phyloP scores from a whole-genome alignment of 169 alveolate genomes.

The Cyclospora cayetanensis region DNA sequence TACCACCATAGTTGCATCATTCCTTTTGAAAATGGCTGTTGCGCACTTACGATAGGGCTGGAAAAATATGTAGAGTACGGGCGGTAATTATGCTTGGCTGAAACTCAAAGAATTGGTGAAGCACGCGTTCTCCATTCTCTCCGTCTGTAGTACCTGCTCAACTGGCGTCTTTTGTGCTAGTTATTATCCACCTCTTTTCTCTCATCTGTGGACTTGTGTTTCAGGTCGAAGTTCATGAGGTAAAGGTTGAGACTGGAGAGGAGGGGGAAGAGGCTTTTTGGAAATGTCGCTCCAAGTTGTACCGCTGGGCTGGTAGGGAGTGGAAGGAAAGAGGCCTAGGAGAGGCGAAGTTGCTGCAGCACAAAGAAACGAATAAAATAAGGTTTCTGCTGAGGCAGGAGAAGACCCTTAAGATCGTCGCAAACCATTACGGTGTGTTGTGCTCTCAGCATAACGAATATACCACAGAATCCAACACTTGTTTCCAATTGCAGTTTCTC shows the following conservation, averaged over 20 bases:
- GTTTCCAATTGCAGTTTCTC: no score
- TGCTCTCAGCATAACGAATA: background rate
- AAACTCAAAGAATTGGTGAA: no score
- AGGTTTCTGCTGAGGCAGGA: conserved; percentile 96
- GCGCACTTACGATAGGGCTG: no score
- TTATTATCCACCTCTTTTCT: no score
- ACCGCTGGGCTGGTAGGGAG: conserved; percentile 92
- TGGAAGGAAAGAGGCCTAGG: conserved; percentile 99
- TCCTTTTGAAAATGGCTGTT: no score
- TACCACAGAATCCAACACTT: no score
- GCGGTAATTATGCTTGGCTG: no score
- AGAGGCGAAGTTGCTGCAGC: conserved; percentile 94
- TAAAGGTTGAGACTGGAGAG: conserved; percentile 95
- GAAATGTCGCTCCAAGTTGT: conserved; percentile 94
- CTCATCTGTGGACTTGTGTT: background rate
- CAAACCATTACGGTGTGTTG: conserved; percentile 92
- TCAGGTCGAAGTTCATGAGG: conserved; percentile 94
- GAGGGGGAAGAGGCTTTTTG: conserved; percentile 96
- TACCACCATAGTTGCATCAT: no score
- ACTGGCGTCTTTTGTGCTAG: background rate
- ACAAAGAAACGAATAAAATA: conserved; percentile 91
- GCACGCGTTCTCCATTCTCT: no score
- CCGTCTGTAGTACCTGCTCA: no score
- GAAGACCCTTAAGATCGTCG: conserved; percentile 95
- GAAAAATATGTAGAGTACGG: no score